phyloP scores from a whole-genome alignment of 2,329 filamentous ascomycete species.

The Laburnicola sp. region DNA sequence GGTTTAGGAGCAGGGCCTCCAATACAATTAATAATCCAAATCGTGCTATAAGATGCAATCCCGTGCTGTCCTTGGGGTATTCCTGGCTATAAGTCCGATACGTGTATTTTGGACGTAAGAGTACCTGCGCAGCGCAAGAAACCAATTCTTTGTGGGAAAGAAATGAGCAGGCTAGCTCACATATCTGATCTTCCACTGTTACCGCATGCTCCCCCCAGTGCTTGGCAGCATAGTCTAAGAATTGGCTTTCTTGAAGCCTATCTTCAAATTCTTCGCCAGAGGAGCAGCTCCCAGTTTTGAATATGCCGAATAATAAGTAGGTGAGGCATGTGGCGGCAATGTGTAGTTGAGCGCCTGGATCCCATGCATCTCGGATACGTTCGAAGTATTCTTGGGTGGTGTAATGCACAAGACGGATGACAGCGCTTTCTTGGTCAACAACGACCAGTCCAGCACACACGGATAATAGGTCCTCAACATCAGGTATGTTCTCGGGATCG shows the following conservation, averaged over 20 bases:
- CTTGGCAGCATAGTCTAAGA: slow-evolving; percentile 31
- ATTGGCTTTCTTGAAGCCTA: too few species aligned
- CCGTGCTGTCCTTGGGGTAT: neutral
- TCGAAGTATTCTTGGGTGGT: slow-evolving; percentile 29
- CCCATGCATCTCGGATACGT: slow-evolving; percentile 24
- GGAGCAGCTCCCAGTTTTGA: too few species aligned
- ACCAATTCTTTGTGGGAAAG: neutral
- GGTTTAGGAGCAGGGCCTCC: too few species aligned
- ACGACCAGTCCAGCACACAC: slow-evolving; percentile 33
- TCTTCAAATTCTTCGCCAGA: too few species aligned
- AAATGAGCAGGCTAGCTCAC: neutral
- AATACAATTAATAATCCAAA: neutral
- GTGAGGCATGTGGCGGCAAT: too few species aligned
- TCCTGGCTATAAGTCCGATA: neutral
- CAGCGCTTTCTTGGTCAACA: slow-evolving; percentile 28
- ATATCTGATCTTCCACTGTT: neutral
- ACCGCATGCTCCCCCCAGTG: slow-evolving; percentile 28
- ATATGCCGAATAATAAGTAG: too few species aligned
- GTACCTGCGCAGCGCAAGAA: neutral
- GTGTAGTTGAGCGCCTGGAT: too few species aligned
- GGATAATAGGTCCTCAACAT: slow-evolving; percentile 16
- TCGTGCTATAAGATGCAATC: neutral
- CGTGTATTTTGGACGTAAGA: neutral
- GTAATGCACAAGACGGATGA: slow-evolving; percentile 29
- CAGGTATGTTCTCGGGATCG: slow-evolving; percentile 10